Evolutionary conservation across 2,329 filamentous ascomycete species (phyloP).

Genomic region (Verticillium albo-atrum): DNA sequence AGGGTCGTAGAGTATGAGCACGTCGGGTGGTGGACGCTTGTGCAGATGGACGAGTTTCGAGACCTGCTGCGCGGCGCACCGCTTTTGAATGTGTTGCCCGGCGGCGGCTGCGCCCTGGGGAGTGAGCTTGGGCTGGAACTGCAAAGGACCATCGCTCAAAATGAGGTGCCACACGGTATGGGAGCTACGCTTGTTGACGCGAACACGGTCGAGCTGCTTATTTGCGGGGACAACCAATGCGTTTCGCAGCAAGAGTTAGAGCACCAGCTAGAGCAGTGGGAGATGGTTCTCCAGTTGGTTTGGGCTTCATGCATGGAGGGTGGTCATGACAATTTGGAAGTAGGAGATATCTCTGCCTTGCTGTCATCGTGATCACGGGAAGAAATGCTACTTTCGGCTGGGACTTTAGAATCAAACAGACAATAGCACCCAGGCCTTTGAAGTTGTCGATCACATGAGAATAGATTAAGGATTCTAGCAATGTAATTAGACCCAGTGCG

Average conservation of each 20-base stretch:
- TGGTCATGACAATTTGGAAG: not conserved
- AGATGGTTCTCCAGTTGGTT: not conserved
- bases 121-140: not conserved
- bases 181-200: not conserved
- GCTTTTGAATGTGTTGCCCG: not conserved
- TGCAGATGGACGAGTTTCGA: conserved; percentile 1
- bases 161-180: not conserved
- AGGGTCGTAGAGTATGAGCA: not conserved
- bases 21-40: not conserved
- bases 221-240: not conserved
- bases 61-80: not conserved
- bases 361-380: no score
- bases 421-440: no score
- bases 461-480: no score
- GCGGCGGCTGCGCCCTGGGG: not conserved
- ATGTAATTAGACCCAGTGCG: no score
- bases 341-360: not conserved
- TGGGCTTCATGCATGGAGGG: not conserved
- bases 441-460: no score
- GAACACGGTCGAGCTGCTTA: not conserved
- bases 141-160: not conserved
- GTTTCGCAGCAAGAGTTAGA: not conserved
- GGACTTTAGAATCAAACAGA: no score
- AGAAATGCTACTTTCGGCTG: no score
- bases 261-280: not conserved